Conservation (phyloP, 2,329 filamentous ascomycete genomes). For the Aspergillus sp. region DNA sequence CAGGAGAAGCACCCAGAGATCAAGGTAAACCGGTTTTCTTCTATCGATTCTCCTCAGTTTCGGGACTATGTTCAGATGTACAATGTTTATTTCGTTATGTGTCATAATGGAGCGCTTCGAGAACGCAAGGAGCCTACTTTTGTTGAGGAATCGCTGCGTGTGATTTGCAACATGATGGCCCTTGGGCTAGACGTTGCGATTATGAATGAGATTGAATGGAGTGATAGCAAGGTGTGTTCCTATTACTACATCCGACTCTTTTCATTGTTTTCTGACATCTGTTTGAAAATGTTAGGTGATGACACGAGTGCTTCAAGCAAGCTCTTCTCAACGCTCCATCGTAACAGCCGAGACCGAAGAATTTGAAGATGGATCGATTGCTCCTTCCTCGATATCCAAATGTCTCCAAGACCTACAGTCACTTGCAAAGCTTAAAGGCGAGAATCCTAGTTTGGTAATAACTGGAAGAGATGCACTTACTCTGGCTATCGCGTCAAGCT, state of each 20-base stretch:
- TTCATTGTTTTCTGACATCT: neutral
- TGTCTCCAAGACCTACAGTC: neutral
- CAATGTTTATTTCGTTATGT: slow-evolving; percentile 62
- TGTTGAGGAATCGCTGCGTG: neutral
- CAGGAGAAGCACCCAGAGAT: slow-evolving; percentile 32
- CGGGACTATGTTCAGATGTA: slow-evolving; percentile 48
- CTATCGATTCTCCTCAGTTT: slow-evolving; percentile 43
- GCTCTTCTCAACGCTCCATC: neutral
- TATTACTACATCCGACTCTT: neutral
- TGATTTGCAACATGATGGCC: slow-evolving; percentile 52
- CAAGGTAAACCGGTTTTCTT: neutral
- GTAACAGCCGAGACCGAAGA: neutral
- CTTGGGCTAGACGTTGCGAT: slow-evolving; percentile 56
- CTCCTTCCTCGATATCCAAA: neutral
- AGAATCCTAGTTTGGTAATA: neutral
- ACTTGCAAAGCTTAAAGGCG: neutral
- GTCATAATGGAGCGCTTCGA: slow-evolving; percentile 52
- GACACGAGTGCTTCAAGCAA: slow-evolving; percentile 1
- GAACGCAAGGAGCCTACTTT: neutral
- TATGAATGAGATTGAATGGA: slow-evolving; percentile 58
- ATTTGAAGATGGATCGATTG: neutral
- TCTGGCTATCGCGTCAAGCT: neutral
- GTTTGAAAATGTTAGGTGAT: neutral
- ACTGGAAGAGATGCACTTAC: slow-evolving; percentile 1
- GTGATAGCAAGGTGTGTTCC: slow-evolving; percentile 54